Percentiles rank a stretch among this genome's conserved stretches.
These are phyloP conservation scores for Paxillus ammoniavirescens DNA, from an alignment of 768 basidiomycete species.

Conservation along the genomic window DNA sequence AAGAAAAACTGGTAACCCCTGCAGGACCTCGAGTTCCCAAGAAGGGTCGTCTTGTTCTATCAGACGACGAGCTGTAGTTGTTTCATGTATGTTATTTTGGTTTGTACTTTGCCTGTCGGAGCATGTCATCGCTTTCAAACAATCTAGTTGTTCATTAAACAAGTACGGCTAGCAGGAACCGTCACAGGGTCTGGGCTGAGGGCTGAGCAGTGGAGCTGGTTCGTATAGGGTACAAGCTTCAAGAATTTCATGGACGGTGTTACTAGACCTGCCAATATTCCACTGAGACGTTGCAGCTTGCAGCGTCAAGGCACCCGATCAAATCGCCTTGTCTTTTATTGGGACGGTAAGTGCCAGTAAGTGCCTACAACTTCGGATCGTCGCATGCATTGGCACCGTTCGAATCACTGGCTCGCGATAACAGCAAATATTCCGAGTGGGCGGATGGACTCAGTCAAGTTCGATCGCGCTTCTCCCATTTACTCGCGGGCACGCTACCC, in stretches of 20 bases:
- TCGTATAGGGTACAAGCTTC: background rate
- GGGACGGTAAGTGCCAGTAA: constrained; percentile 3
- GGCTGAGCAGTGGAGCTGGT: background rate
- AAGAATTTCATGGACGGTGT: background rate
- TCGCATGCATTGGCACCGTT: background rate
- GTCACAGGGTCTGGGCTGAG: no score
- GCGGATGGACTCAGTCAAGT: constrained; percentile 7
- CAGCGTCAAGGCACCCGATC: constrained; percentile 12
- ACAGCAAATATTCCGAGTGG: background rate
- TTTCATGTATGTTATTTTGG: constrained; percentile 6
- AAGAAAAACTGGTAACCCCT: constrained; percentile 1
- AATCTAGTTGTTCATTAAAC: background rate
- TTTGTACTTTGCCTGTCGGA: constrained; percentile 5
- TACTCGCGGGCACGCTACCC: constrained; percentile 16
- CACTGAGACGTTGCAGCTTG: background rate
- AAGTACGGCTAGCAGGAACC: background rate
- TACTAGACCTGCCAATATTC: background rate
- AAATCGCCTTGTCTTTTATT: constrained; percentile 12
- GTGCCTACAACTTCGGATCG: constrained; percentile 7
- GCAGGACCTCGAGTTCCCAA: constrained; percentile 14
- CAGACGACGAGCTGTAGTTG: constrained; percentile 37
- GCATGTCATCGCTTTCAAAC: background rate
- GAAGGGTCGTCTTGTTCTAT: constrained; percentile 34
- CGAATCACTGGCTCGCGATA: background rate
- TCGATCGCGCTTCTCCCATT: constrained; percentile 1